Percentiles rank a stretch among this genome's conserved stretches.
Evolutionary conservation across 73 alveolate genomes (phyloP).

Genomic region (Blepharisma japonicum): DNA sequence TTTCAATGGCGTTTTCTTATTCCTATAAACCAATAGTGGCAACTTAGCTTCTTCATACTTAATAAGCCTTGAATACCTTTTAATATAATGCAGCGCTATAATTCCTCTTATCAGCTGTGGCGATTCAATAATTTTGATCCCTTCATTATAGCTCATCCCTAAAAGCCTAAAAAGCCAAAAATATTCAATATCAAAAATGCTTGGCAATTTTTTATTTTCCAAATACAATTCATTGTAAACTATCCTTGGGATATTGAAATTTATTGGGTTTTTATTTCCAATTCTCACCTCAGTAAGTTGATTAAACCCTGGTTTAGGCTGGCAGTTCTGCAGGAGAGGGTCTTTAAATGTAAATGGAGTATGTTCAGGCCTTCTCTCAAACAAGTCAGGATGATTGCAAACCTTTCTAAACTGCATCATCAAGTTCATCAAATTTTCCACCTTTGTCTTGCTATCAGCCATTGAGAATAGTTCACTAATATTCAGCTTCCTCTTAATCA

Average conservation of each 20-base stretch:
- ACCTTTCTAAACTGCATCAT: constrained; percentile 95
- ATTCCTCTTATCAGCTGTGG: constrained; percentile 8
- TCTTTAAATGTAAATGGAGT: constrained; percentile 83
- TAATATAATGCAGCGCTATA: constrained; percentile 32
- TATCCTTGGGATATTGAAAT: constrained; percentile 74
- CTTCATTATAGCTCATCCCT: constrained; percentile 34
- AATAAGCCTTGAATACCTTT: constrained; percentile 27
- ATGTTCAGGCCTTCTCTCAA: constrained; percentile 91
- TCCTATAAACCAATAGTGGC: not conserved
- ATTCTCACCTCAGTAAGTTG: constrained; percentile 41
- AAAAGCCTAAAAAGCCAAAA: constrained; percentile 7
- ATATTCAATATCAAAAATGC: not conserved
- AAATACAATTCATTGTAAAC: constrained; percentile 70
- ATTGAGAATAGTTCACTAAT: constrained; percentile 87
- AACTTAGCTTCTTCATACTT: not conserved
- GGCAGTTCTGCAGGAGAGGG: constrained; percentile 51
- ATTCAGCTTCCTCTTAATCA: constrained; percentile 85
- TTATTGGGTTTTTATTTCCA: constrained; percentile 60
- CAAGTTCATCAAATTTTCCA: constrained; percentile 88
- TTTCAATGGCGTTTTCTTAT: not conserved
- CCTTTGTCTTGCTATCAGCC: constrained; percentile 86
- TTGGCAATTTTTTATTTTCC: constrained; percentile 16
- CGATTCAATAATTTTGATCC: constrained; percentile 8
- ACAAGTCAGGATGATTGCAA: constrained; percentile 97
- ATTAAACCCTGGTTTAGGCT: constrained; percentile 41